Base-by-base conservation (phyloP, 2,329 filamentous ascomycete genomes). In the Aspergillus neoniger region DNA sequence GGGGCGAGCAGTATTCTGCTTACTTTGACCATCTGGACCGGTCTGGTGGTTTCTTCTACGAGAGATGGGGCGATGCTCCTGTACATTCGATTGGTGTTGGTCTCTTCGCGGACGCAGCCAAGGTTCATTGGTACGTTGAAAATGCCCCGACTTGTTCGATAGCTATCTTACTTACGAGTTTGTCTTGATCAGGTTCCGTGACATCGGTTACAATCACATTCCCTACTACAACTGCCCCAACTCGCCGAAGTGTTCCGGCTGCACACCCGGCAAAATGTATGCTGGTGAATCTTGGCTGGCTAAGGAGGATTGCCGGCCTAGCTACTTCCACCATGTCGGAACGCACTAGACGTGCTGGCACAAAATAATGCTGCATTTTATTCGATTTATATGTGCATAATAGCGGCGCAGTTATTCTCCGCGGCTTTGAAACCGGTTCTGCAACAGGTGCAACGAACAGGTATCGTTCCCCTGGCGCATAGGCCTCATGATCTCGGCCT, bases 151-250 rank as follows among this genome's bases (percentile, higher is more conserved):
- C 25, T 32, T 32, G 4, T 15, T 9, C 38, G n/a, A 8, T 9
- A 41, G 30, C 30, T 19, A 12, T 25, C 4, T 36, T 32, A 5
- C 17, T 44, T n/a, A 32, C 53, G 15, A 55, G 3, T 28, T 19
- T 21, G 6, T 9, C 17, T n/a, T 55, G 4, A 58, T 6, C 65
- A 96, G 93, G 93, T 99, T 99, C 88, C 93, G 94, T 57, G 95
- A 99, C 75, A 98, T 99, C 67, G 95, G 95, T 60, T 99, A 99
- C 80, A 92, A 97, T 72, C 95, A 99, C 70, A 93, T 98, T 57
- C 95, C 95, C 49, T 99, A 96, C 81, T 96, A 96, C 84, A 99
- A 99, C 81, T 99, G 95, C 74, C 95, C 95, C 64, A 98, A 96
- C 79, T 96, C 90, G 56, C 91, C 91, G 53, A 98, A 98, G 77